phyloP scores from a whole-genome alignment of 352 stramenopile species.

The Globisporangium yorkense region DNA sequence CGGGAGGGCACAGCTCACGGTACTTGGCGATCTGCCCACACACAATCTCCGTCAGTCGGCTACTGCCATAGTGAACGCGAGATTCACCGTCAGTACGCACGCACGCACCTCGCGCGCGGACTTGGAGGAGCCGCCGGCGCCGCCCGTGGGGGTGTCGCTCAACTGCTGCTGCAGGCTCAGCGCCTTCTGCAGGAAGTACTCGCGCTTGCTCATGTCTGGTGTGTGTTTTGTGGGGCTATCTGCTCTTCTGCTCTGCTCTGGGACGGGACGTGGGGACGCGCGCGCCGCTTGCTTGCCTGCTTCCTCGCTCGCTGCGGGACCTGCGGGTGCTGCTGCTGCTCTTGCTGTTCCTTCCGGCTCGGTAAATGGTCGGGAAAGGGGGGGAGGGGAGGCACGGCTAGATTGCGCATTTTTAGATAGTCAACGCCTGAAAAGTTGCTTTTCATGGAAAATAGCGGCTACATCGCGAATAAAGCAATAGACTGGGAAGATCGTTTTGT shows the following conservation, averaged over 20 bases:
- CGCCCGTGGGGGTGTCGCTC: conserved; percentile 39
- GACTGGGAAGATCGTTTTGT: conserved; percentile 9
- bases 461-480: no score
- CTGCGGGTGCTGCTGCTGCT: background rate
- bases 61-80: no score
- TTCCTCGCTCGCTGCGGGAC: background rate
- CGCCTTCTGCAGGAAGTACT: conserved; percentile 80
- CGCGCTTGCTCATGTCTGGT: conserved; percentile 77
- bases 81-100: background rate
- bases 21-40: conserved; percentile 58
- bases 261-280: background rate
- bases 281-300: conserved; percentile 1
- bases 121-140: conserved; percentile 23
- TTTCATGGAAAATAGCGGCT: background rate
- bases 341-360: conserved; percentile 4
- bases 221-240: conserved; percentile 8
- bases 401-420: no score
- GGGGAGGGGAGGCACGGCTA: background rate
- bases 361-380: conserved; percentile 6
- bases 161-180: conserved; percentile 75
- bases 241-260: conserved; percentile 5
- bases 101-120: conserved; percentile 50
- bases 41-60: background rate
- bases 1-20: conserved; percentile 75
- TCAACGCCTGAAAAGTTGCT: background rate